These are phyloP conservation scores for Talaromyces atroroseus DNA, from an alignment of 2,329 filamentous ascomycete species.

Conservation along the genomic window DNA sequence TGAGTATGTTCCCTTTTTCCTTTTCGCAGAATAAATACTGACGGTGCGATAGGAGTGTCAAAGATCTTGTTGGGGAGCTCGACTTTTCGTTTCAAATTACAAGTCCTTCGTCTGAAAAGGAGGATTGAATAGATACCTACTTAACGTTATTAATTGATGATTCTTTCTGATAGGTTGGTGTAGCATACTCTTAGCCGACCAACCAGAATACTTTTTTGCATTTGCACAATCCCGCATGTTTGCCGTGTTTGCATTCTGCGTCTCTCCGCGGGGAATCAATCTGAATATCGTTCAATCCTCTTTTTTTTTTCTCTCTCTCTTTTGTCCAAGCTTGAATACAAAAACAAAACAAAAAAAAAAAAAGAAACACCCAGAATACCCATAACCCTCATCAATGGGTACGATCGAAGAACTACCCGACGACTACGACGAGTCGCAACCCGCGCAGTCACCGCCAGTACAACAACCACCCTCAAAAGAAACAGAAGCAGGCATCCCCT, in stretches of 20 bases:
- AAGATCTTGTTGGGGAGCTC: constrained; percentile 64
- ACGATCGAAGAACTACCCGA: constrained; percentile 47
- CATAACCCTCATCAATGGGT: constrained; percentile 39
- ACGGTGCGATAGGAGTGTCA: constrained; percentile 45
- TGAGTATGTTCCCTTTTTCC: constrained; percentile 25
- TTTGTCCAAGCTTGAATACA: not conserved
- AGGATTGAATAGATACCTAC: not conserved
- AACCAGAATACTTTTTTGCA: not conserved
- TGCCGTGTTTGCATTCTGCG: constrained; percentile 11
- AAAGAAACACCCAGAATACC: too few species aligned
- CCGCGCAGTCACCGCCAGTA: constrained; percentile 37
- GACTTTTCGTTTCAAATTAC: constrained; percentile 63
- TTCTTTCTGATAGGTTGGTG: not conserved
- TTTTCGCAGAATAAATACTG: constrained; percentile 12
- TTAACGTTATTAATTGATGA: too few species aligned
- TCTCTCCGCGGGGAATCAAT: constrained; percentile 2
- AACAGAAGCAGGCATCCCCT: constrained; percentile 5
- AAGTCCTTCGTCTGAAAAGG: not conserved
- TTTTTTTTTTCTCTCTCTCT: too few species aligned
- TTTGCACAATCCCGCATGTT: constrained; percentile 2
- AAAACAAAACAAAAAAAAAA: too few species aligned
- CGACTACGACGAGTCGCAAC: constrained; percentile 44
- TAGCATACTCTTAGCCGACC: not conserved
- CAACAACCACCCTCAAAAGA: constrained; percentile 5
- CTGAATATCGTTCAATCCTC: too few species aligned